These are phyloP conservation scores for Amaranthus cruentus DNA, from an alignment of 148 eudicot genomes.

Conservation along the genomic window DNA sequence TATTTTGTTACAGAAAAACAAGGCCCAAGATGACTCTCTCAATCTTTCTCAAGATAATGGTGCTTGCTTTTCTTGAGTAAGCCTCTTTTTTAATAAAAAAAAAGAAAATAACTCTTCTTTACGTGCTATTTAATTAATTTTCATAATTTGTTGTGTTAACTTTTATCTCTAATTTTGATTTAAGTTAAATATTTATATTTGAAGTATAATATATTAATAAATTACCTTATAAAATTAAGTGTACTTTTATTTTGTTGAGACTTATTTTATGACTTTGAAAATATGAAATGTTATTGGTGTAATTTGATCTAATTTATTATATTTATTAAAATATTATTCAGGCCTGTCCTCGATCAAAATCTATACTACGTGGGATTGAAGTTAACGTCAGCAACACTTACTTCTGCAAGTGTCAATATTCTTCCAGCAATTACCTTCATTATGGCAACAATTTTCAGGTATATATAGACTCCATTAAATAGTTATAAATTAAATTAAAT, in stretches of 20 bases:
- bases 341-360: conserved; percentile 65
- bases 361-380: conserved; percentile 45
- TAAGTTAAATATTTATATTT: too few relatives aligned
- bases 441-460: conserved; percentile 58
- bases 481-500: too few relatives aligned
- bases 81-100: background rate
- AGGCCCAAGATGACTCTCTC: conserved; percentile 70
- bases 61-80: conserved; percentile 61
- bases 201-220: background rate
- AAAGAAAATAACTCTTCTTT: too few relatives aligned
- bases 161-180: too few relatives aligned
- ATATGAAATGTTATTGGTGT: too few relatives aligned
- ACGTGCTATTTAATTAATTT: too few relatives aligned
- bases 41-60: conserved; percentile 40
- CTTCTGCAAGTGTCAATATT: conserved; percentile 47
- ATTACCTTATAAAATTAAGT: too few relatives aligned
- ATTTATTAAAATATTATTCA: conserved; percentile 7
- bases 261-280: too few relatives aligned
- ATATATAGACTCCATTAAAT: background rate
- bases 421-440: conserved; percentile 57
- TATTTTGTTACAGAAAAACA: conserved; percentile 40
- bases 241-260: too few relatives aligned
- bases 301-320: background rate
- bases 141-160: too few relatives aligned
- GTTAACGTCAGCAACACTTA: conserved; percentile 46